Base-by-base conservation (phyloP, 164 flowering plant species). In the Piper longum region DNA sequence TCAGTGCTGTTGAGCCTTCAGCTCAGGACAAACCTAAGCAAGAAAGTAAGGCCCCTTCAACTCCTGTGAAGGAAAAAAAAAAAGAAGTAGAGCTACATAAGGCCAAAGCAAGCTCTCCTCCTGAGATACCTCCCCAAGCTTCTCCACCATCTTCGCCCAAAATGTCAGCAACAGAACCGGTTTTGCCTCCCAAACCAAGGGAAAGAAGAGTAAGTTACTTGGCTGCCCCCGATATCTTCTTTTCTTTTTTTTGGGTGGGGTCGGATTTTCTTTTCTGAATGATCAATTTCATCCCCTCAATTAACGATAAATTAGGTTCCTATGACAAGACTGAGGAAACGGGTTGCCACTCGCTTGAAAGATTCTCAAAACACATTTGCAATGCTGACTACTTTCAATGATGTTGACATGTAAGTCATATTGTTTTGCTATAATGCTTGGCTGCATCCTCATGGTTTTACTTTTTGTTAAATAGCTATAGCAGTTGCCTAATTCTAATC, bases 111-210 rank as follows among this genome's bases (percentile, higher is more conserved):
- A 59, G 79, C 54, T 75, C 83, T 62, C 61, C 58, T 17, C 52
- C 66, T 59, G 84, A 81, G 76, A 83, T 84, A 74, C 83, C 84
- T 56, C 36, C 36, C 36, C 83, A 81, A 71, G 72, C 79, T 57
- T 72, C 85, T 39, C 54, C 85, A 57, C 71, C 82, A 16, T 67
- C 85, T 48, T 48, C 12, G 26, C 77, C 95, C 41, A 71, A 69
- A 71, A 66, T 69, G 56, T 72, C 86, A 41, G 84, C 89, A 16
- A 67, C 86, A 64, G 99, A 93, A 70, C 97, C 96, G 57, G 82
- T 80, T 71, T 92, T 93, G 73, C 99, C 99, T 43, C 97, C 99
- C 0, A 93, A 93, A 77, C 97, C 90, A 48, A 84, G 97, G 74
- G 99, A 93, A 76, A 87, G 92, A 77, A 75, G 99, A 45, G 99